Conservation (phyloP, 805 yeast genomes). For the Kluyveromyces siamensis region DNA sequence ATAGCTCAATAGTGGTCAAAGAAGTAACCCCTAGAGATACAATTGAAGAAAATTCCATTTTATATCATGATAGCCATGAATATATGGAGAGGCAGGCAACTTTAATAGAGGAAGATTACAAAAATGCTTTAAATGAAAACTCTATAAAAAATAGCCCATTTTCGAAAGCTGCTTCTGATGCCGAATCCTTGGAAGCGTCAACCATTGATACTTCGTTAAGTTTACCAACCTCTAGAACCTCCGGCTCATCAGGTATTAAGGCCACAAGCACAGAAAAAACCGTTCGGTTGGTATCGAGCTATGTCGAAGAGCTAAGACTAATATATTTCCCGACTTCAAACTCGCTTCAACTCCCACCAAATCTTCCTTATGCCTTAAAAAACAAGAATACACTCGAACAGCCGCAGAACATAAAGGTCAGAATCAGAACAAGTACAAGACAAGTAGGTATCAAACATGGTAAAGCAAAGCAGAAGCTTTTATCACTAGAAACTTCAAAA, state of each 20-base stretch:
- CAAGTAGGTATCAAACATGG: slow-evolving; percentile 31
- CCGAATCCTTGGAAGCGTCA: background rate
- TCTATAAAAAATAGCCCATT: background rate
- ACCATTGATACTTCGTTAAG: background rate
- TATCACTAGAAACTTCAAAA: slow-evolving; percentile 26
- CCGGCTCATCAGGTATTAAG: background rate
- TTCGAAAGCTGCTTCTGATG: background rate
- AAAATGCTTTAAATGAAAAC: background rate
- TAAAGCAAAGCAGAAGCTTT: slow-evolving; percentile 26
- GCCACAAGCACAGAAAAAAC: slow-evolving; percentile 14
- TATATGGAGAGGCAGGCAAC: background rate
- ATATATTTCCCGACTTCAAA: slow-evolving; percentile 27
- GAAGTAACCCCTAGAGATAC: background rate
- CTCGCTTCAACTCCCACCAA: slow-evolving; percentile 29
- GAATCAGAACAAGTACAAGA: slow-evolving; percentile 27
- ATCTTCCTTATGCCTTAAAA: slow-evolving; percentile 25
- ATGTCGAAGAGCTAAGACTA: slow-evolving; percentile 26
- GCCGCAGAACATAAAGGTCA: slow-evolving; percentile 27
- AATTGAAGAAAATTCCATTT: background rate
- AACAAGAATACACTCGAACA: slow-evolving; percentile 25
- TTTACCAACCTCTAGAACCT: background rate
- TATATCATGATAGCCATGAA: background rate
- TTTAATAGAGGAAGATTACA: background rate
- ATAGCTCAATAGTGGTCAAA: background rate
- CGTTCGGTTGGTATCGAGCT: slow-evolving; percentile 24